Base-by-base conservation (phyloP, 176 grass and related monocot genomes). In the Musa itinerans region DNA sequence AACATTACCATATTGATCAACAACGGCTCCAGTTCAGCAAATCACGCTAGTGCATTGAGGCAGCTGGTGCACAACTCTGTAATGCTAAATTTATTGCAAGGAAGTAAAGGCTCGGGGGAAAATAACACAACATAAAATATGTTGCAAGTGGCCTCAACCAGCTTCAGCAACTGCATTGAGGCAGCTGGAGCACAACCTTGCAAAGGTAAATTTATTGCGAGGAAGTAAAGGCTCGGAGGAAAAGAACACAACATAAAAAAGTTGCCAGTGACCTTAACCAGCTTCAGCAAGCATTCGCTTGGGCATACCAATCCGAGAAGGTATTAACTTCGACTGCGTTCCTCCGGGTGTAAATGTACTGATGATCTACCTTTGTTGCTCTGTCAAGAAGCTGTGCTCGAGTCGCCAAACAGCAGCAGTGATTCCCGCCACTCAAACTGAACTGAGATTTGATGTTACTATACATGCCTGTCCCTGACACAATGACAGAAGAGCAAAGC, bases 381-480 rank as follows among this genome's bases (percentile, higher is more conserved):
- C 57, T 61, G 57, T 7, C 14, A 61, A 61, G 57, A 61, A 43
- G 34, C 34, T 61, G 19, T 61, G 57, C 57, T 61, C 1, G 19
- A 17, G 57, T 61, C 57, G 21, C 57, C 57, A 61, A 61, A 61
- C n/a, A 61, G 34, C 34, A 43, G 34, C 7, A 19, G 57, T 61
- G 57, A 61, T 61, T 15, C 57, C 57, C 57, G 21, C 57, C 57
- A 61, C 57, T 61, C 2, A 17, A 61, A 8, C 57, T 61, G 57
- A 61, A 61, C 57, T 61, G 57, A 61, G 57, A 61, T 61, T 61
- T 61, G 57, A 61, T 61, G 57, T 61, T 61, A 61, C 57, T n/a
- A 61, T 61, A 61, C 57, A n/a, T 21, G 57, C 57, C 57, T n/a
- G 57, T 61, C 57, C n/a, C 17, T n/a, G 57, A 61, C 57, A 17